Conservation (phyloP, 495 filamentous ascomycete species). For the Neurospora hispaniola region DNA sequence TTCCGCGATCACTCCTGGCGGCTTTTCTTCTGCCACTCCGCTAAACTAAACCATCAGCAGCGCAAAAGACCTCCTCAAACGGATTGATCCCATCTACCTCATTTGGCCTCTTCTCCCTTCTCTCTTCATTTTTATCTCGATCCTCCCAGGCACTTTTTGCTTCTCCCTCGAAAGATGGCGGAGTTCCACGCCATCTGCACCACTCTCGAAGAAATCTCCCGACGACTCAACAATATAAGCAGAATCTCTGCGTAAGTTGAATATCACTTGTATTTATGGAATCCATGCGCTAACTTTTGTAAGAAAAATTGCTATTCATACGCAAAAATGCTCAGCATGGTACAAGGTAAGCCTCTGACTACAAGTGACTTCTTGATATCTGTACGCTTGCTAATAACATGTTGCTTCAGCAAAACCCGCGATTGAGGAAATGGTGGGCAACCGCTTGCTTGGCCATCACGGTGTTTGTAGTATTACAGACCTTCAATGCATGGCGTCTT, state of each 20-base stretch:
- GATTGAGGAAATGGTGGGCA: neutral
- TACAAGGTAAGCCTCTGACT: neutral
- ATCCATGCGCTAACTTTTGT: neutral
- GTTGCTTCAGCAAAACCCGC: neutral
- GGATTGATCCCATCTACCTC: neutral
- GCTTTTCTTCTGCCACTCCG: neutral
- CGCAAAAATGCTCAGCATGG: neutral
- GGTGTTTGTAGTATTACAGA: neutral
- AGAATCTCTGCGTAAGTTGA: neutral
- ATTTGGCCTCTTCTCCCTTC: neutral
- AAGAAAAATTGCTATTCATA: neutral
- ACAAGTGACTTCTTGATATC: neutral
- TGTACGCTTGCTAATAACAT: neutral
- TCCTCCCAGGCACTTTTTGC: neutral
- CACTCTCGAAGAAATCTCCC: neutral
- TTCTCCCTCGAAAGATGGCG: neutral
- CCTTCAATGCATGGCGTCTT: neutral
- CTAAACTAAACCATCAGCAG: neutral
- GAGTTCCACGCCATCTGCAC: neutral
- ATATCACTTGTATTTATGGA: neutral
- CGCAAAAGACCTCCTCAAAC: neutral
- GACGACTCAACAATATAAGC: neutral
- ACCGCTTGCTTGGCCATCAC: neutral
- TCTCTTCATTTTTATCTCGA: neutral
- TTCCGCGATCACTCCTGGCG: neutral